These are phyloP conservation scores for Detonula confervacea DNA, from an alignment of 352 stramenopile species.

Conservation along the genomic window DNA sequence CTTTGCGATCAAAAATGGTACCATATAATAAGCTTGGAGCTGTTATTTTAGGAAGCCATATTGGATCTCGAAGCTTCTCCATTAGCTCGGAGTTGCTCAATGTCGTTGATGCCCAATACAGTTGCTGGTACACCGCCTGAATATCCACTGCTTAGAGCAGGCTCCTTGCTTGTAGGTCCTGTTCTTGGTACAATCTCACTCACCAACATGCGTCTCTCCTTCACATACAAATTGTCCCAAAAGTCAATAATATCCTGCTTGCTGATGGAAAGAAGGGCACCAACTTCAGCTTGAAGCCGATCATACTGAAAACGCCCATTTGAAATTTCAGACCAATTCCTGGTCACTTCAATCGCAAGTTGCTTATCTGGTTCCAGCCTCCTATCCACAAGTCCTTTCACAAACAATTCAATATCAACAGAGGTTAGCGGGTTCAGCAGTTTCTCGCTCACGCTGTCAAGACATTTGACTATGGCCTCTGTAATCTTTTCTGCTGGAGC, in stretches of 20 bases:
- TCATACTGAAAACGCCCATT: slow-evolving; percentile 76
- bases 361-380: slow-evolving; percentile 82
- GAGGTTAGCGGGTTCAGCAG: slow-evolving; percentile 62
- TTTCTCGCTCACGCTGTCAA: slow-evolving; percentile 61
- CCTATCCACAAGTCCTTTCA: slow-evolving; percentile 75
- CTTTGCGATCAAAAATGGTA: too few species aligned
- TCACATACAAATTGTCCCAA: slow-evolving; percentile 70
- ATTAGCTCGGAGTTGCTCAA: slow-evolving; percentile 40
- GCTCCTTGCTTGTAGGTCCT: slow-evolving; percentile 51
- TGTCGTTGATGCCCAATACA: slow-evolving; percentile 32
- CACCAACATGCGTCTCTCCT: slow-evolving; percentile 64
- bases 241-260: slow-evolving; percentile 82
- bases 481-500: slow-evolving; percentile 62
- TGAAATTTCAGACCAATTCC: slow-evolving; percentile 82
- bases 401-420: slow-evolving; percentile 67
- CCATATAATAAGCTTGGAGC: too few species aligned
- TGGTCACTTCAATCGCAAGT: slow-evolving; percentile 71
- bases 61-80: too few species aligned
- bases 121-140: slow-evolving; percentile 6
- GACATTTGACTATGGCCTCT: slow-evolving; percentile 68
- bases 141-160: slow-evolving; percentile 57
- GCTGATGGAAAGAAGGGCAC: slow-evolving; percentile 62
- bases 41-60: too few species aligned
- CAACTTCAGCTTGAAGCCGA: slow-evolving; percentile 66
- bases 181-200: slow-evolving; percentile 71